Base-by-base conservation (phyloP, 2,329 filamentous ascomycete species). In the Colletotrichum sp. region DNA sequence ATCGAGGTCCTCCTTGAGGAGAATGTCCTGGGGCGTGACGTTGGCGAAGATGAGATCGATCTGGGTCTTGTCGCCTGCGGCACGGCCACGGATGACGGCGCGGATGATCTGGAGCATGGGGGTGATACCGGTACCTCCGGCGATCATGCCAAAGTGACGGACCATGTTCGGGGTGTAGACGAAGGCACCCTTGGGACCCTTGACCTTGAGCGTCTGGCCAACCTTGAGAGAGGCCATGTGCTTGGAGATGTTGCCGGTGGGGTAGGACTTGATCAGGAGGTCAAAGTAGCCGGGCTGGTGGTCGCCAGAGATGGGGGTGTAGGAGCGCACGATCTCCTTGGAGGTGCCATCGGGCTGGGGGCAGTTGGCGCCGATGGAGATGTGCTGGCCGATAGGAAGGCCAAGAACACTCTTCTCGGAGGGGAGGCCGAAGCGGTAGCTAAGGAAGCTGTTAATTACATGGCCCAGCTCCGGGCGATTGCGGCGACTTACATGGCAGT, bases 141-240 rank as follows among this genome's bases (percentile, higher is more conserved):
- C 96, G 83, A 99, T 95, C 97, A 99, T 99, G 83, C 96, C 97
- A 80, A 99, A 98, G 86, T 95, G 95, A 79, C 95, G 93, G 81
- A 96, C 95, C 94, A 99, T 96, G 90, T 98, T 98, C 81, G 96
- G 96, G 22, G 94, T 95, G 88, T 99, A 99, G 78, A 98, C 95
- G 90, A 99, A 98, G 81, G 96, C 96, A 80, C 97, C 97, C 91
- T 98, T 98, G 86, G 97, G 97, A 12, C 97, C 97, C 81, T 92
- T 93, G 81, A 98, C 94, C 84, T 95, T 95, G 90, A 99, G 97
- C 77, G 91, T 93, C 86, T 98, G 93, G 77, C 96, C 96, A 76
- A 98, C 90, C 78, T 91, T 91, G 77, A 99, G 91, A 15, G 91
- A 93, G 63, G 95, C 95, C 88, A 99, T 93, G 87, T 98, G 91